Percentiles rank a stretch among this genome's conserved stretches.
Evolutionary conservation across 2,329 filamentous ascomycete genomes (phyloP).

Genomic region (Cryphonectria japonica): DNA sequence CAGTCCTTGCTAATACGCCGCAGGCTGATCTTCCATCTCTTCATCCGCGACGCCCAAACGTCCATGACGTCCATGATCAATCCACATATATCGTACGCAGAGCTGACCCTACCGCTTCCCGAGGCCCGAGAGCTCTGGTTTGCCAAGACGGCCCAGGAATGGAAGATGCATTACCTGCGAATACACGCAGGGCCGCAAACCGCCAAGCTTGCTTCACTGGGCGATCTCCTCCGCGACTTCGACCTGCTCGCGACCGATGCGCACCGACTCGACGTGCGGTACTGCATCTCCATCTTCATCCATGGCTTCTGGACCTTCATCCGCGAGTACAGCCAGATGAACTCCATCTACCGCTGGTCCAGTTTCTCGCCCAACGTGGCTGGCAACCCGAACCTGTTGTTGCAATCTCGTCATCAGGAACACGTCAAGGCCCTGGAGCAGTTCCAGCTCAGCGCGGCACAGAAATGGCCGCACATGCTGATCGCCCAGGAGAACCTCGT

Average conservation of each 20-base stretch:
- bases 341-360: constrained; percentile 52
- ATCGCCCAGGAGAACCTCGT: constrained; percentile 52
- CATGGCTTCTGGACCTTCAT: constrained; percentile 69
- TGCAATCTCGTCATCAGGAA: constrained; percentile 63
- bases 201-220: constrained; percentile 52
- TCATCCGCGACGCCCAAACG: constrained; percentile 67
- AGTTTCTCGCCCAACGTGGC: constrained; percentile 48
- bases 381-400: constrained; percentile 44
- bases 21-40: constrained; percentile 66
- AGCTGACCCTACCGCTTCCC: constrained; percentile 68
- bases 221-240: constrained; percentile 61
- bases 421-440: constrained; percentile 60
- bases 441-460: constrained; percentile 48
- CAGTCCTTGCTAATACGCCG: constrained; percentile 9
- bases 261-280: constrained; percentile 57
- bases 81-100: constrained; percentile 69
- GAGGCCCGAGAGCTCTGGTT: constrained; percentile 67
- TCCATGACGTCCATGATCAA: constrained; percentile 70
- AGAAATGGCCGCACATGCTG: constrained; percentile 46
- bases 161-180: constrained; percentile 64
- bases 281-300: constrained; percentile 63
- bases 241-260: constrained; percentile 54
- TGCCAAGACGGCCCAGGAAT: constrained; percentile 64
- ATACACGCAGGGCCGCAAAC: constrained; percentile 40
- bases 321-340: constrained; percentile 66